Evolutionary conservation across 345 rosid species (phyloP), one percentile per base, ranked within the genome.

Genomic region (Gynandropsis gynandra): DNA sequence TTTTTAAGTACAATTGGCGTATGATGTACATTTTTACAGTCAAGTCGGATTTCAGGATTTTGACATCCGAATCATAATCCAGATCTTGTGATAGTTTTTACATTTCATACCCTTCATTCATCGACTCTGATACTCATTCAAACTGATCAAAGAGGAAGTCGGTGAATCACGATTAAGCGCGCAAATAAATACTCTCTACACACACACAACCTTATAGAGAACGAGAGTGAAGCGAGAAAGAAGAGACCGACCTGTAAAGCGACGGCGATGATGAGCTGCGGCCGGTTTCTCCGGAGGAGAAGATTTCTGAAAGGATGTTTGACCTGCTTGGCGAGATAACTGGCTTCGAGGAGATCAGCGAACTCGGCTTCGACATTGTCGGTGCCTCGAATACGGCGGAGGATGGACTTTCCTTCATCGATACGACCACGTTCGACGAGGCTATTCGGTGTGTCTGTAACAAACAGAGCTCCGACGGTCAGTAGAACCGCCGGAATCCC

Each of bases 271-370:
- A 81, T 56, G 1, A 92, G 74, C 39, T 79, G 97, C 54, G 97
- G 96, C 0, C 95, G 72, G 40, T 92, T 92, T 64, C 75, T 70
- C 10, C 83, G 75, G 64, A 72, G 60, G 49, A 87, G 70, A 63
- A 92, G 95, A 57, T 84, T 87, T 44, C 81, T 74, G 38, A 92
- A 92, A 39, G 98, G 96, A 45, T 87, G 98, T 54, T 87, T 87
- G 21, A 92, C 96, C 68, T 74, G 79, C 66, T 77, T 73, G 8
- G 98, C 93, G 9, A 82, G 53, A 16, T 84, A 85, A 44, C 98
- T 92, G 4, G 98, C 98, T 71, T 92, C 96, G 0, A 87, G 82
- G 2, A 92, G 84, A 66, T 87, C 98, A 15, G 51, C 50, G 74
- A 73, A 92, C 73, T 92, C 96, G 1, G 87, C 84, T 32, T 92